Conservation (phyloP, 2,329 filamentous ascomycete genomes). For the Amylocarpus encephaloides region DNA sequence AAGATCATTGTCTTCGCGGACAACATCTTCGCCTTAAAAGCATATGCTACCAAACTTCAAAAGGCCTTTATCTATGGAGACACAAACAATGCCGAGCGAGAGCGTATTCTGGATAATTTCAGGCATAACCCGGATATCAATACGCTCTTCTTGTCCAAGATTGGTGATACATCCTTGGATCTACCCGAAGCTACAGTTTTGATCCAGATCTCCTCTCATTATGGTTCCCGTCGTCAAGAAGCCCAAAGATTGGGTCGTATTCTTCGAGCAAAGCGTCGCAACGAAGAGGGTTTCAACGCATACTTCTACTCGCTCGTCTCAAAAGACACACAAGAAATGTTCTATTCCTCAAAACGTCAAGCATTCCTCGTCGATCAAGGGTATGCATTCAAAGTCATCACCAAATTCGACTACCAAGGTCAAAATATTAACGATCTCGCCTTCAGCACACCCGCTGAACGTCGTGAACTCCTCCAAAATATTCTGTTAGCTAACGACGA, state of each 20-base stretch:
- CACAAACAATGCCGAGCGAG: conserved; percentile 78
- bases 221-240: conserved; percentile 93
- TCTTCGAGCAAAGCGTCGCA: conserved; percentile 86
- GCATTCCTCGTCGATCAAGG: conserved; percentile 97
- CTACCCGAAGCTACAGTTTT: conserved; percentile 92
- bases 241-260: conserved; percentile 91
- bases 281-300: conserved; percentile 97
- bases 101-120: conserved; percentile 87
- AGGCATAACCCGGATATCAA: conserved; percentile 86
- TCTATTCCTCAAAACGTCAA: conserved; percentile 91
- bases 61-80: conserved; percentile 91
- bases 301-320: conserved; percentile 98
- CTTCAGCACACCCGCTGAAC: conserved; percentile 72
- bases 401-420: conserved; percentile 76
- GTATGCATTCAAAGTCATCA: conserved; percentile 99
- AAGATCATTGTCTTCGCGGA: conserved; percentile 99
- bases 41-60: conserved; percentile 74
- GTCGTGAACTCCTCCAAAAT: conserved; percentile 79
- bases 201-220: conserved; percentile 96
- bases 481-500: conserved; percentile 84
- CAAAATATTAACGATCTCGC: conserved; percentile 75
- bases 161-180: conserved; percentile 96
- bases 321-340: conserved; percentile 98
- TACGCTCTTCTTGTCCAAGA: conserved; percentile 94
- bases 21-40: conserved; percentile 86